These are phyloP conservation scores for Geotrichum candidum DNA, from an alignment of 1,139 yeast species.

Conservation along the genomic window DNA sequence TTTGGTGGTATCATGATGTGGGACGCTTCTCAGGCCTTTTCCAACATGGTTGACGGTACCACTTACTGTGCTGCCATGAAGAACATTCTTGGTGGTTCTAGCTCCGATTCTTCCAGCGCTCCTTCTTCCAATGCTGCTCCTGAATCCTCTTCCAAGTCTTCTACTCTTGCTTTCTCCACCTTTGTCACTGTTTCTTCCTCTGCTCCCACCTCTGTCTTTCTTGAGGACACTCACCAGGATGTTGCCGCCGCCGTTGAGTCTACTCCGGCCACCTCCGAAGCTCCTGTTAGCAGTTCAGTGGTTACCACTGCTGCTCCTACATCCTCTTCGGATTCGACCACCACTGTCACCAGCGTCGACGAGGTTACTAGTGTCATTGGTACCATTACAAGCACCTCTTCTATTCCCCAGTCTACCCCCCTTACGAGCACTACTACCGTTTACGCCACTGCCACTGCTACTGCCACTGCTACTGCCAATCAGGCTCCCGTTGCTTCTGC, in stretches of 20 bases:
- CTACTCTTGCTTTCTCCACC: background rate
- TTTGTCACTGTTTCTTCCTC: background rate
- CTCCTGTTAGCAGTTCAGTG: background rate
- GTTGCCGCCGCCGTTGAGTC: background rate
- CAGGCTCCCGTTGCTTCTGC: background rate
- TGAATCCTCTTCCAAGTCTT: background rate
- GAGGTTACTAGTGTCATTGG: conserved; percentile 2
- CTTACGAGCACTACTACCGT: background rate
- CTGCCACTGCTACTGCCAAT: background rate
- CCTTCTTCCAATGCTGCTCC: conserved; percentile 2
- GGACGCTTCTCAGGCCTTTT: conserved; percentile 82
- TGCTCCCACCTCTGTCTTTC: conserved; percentile 2
- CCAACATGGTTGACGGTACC: conserved; percentile 45
- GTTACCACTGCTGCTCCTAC: conserved; percentile 4
- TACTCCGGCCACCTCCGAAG: background rate
- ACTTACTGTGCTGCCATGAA: conserved; percentile 45
- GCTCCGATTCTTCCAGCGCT: conserved; percentile 13
- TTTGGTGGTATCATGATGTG: conserved; percentile 87
- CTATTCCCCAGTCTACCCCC: background rate
- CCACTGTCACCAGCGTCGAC: background rate
- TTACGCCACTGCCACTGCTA: background rate
- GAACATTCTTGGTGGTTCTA: conserved; percentile 29
- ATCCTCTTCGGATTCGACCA: background rate
- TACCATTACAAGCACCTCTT: background rate
- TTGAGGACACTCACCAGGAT: background rate